Evolutionary conservation across 345 rosid species (phyloP).

Genomic region (Pugionium dolabratum): DNA sequence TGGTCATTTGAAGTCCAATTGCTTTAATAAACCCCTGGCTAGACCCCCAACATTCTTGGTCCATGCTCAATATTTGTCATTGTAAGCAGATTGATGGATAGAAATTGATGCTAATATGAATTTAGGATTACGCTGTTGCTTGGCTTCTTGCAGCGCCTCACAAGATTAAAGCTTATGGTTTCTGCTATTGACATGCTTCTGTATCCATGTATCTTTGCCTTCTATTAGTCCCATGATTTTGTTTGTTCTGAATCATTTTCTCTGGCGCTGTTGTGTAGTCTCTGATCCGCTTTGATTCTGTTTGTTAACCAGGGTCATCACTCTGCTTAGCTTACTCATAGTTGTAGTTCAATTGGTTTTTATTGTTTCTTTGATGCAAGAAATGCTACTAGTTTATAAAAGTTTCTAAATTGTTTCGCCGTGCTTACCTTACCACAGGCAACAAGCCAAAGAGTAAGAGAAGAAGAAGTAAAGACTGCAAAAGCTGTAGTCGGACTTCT

Average conservation of each 20-base stretch:
- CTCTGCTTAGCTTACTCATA: neutral
- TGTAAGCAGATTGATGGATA: neutral
- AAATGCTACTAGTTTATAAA: neutral
- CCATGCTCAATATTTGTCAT: neutral
- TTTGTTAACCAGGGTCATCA: slow-evolving; percentile 1
- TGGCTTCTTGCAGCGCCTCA: neutral
- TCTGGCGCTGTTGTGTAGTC: neutral
- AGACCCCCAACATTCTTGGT: neutral
- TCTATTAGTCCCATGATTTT: slow-evolving; percentile 5
- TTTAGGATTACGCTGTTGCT: slow-evolving; percentile 7
- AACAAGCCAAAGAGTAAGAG: no score
- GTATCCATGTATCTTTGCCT: slow-evolving; percentile 10
- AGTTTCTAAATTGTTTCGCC: neutral
- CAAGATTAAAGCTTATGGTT: slow-evolving; percentile 12
- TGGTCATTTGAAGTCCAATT: neutral
- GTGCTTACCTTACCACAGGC: no score
- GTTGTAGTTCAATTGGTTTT: neutral
- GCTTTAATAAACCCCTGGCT: neutral
- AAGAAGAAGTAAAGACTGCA: no score
- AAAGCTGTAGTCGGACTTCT: no score
- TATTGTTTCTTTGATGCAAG: slow-evolving; percentile 2
- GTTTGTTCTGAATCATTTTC: slow-evolving; percentile 12
- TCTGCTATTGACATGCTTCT: neutral
- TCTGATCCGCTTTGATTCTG: neutral
- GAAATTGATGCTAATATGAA: neutral